phyloP scores from a whole-genome alignment of 768 basidiomycete genomes.

The Macrolepiota fuliginosa region DNA sequence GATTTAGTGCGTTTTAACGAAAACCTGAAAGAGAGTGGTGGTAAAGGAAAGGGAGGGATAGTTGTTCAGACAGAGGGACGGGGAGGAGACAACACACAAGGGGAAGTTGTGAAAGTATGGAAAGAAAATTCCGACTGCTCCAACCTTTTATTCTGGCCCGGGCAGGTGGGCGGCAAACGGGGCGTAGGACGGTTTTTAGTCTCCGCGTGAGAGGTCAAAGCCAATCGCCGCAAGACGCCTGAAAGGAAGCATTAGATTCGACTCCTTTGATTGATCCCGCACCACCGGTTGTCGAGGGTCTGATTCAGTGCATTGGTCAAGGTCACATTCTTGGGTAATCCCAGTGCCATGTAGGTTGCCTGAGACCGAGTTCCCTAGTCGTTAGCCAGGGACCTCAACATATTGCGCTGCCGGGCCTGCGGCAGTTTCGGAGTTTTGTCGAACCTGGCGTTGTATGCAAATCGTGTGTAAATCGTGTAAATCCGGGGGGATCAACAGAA shows the following conservation, averaged over 20 bases:
- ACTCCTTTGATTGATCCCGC: background rate
- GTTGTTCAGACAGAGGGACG: background rate
- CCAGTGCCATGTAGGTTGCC: background rate
- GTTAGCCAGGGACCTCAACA: background rate
- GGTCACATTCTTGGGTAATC: background rate
- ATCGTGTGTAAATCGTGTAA: too few species aligned
- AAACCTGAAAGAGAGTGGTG: background rate
- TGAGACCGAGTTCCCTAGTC: background rate
- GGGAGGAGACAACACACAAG: background rate
- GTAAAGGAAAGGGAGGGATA: slow-evolving; percentile 6
- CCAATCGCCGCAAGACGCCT: background rate
- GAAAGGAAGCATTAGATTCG: background rate
- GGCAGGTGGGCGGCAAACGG: background rate
- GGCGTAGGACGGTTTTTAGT: slow-evolving; percentile 2
- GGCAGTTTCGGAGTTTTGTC: background rate
- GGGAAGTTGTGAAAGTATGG: background rate
- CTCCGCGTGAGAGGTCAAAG: slow-evolving; percentile 3
- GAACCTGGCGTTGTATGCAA: background rate
- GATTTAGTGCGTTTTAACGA: slow-evolving; percentile 1
- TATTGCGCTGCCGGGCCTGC: background rate
- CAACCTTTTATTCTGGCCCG: background rate
- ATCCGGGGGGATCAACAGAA: too few species aligned
- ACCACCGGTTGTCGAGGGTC: background rate
- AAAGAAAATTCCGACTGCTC: background rate
- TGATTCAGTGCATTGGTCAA: background rate